Evolutionary conservation across 2,329 filamentous ascomycete genomes (phyloP), one percentile per base, ranked within the genome.

Genomic region (Sporothrix phasma): DNA sequence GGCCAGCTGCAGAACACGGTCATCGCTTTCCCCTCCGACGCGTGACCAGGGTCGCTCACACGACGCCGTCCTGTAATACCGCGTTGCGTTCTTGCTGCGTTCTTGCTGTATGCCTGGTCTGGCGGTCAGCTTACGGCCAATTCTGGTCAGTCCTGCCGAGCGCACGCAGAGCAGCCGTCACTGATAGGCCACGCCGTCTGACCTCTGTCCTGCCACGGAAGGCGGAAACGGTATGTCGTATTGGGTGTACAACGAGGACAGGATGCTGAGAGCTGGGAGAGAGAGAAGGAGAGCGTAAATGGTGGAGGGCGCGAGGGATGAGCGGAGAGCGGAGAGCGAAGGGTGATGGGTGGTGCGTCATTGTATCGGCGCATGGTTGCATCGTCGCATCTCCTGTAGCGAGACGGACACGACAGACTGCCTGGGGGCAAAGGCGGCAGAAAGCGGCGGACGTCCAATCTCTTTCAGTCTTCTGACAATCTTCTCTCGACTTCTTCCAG

Each of bases 151-250:
- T 22, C 17, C 41, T 24, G 34, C n/a, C 26, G 22, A 46, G 8
- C 7, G 17, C 1, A 4, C 22, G 19, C 19, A 17, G 19, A 13
- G 11, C 19, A 26, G 19, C 22, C 51, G 19, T 5, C 15, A 5
- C 10, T 64, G 43, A 59, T 59, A 49, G 62, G 62, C 22, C 22
- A 29, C 4, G 8, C 43, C 62, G 24, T 64, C 62, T 31, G 62
- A 51, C 53, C 22, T 64, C 22, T 29, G 47, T 29, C 22, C 37
- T 54, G 51, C 43, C 45, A 39, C 60, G 60, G 51, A 19, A 53
- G 15, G 43, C 64, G 60, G 64, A 58, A 37, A 17, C 17, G n/a
- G 15, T 15, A n/a, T 62, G 24, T 60, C 43, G 46, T 17, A 11
- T 24, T 53, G 39, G 22, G 43, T 26, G 46, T 26, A 53, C 46